Evolutionary conservation across 2,329 filamentous ascomycete genomes (phyloP), one percentile per base, ranked within the genome.

Genomic region (Fonsecaea monophora): DNA sequence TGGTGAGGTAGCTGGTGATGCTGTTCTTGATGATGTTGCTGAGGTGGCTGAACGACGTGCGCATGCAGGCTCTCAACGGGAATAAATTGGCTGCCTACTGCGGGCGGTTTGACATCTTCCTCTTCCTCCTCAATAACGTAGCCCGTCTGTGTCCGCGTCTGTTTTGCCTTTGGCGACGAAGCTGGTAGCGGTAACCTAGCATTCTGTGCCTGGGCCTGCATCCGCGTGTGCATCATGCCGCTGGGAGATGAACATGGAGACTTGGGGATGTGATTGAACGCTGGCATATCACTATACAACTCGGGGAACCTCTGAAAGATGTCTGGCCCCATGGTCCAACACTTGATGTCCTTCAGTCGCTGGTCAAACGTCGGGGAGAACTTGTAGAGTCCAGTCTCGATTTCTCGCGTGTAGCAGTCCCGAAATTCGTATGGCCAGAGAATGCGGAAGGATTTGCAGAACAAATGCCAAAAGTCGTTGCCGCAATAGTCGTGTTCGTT

Each of bases 341-440:
- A 61, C 61, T 61, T 67, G 45, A 73, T 73, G 63, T 73, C 68
- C 6, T 10, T 34, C 50, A 73, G 55, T 25, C 70, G 64, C 53
- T 71, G 62, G 15, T 71, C 69, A 55, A 73, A 73, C 38, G 57
- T 65, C 13, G 69, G 66, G 4, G 68, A 72, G 38, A 73, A 61
- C 50, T 68, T 70, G 57, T 72, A 73, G 21, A 69, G 50, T 9
- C 70, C 70, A 3, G 71, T 72, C 25, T 68, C 66, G 25, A 68
- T 64, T 53, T 71, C 68, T 4, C 66, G 69, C 4, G 67, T 67
- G 48, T 71, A 73, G 57, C 71, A 73, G 56, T 73, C 71, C 2
- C 70, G 67, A 37, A 73, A 73, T 45, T 72, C 70, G 30, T 71
- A 71, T 4, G 70, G 70, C 71, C 71, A 73, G 6, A 64, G 64